Evolutionary conservation across 2,329 filamentous ascomycete species (phyloP), one percentile per base, ranked within the genome.

Genomic region (Xylariales sp.): DNA sequence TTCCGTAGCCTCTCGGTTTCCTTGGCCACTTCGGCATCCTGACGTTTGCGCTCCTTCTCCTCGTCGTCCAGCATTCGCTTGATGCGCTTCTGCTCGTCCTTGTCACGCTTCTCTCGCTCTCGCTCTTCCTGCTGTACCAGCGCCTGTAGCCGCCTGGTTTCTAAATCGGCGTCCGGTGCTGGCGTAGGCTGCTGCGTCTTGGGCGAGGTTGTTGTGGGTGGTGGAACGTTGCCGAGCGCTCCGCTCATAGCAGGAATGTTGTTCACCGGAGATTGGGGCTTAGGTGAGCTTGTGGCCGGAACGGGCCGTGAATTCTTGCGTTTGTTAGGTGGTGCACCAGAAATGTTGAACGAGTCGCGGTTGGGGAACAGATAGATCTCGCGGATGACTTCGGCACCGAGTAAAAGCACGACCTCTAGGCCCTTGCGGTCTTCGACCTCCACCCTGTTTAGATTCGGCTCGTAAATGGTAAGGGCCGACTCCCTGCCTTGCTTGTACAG

Each of bases 381-480:
- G 31, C 78, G 73, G 44, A 86, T 81, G 22, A 81, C 75, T 51
- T 81, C 75, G 1, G 80, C 76, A 20, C 76, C 71, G 15, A 85
- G 62, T 15, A 84, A 59, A 14, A 97, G 64, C 1, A 90, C 82
- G 1, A 97, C 78, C 59, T 98, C 93, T 4, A 97, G 69, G 0
- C 93, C 93, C 62, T 96, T 97, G 43, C 85, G 81, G 63, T 98
- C 93, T 61, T 98, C 89, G 47, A 97, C 81, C 31, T 97, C 90
- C 9, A 97, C 84, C 5, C 93, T 76, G 46, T 85, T 83, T 57
- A 97, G 73, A 58, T 97, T 97, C 4, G 91, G 87, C 63, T 98
- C 87, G 68, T 97, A 96, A 31, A 98, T 75, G 2, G 90, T 95
- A 44, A 97, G 65, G 21, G 62, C 58, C 25, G 66, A 69, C 52